These are phyloP conservation scores for Cystofilobasidium macerans DNA, from an alignment of 768 basidiomycete species.

Conservation along the genomic window DNA sequence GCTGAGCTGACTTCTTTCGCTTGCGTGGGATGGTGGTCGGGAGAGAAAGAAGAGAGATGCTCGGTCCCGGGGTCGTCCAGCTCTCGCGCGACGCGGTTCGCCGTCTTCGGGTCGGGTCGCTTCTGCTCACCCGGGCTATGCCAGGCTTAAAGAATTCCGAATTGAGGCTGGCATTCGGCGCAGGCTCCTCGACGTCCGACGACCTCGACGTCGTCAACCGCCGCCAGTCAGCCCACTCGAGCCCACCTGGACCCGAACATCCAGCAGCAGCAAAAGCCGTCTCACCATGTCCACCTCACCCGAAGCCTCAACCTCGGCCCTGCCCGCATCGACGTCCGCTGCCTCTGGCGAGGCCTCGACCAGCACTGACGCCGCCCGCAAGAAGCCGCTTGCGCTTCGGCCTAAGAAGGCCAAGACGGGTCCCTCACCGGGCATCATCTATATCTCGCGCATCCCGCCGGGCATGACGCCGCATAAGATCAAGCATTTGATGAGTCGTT, in stretches of 20 bases:
- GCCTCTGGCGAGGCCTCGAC: neutral
- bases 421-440: constrained; percentile 44
- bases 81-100: too few relatives aligned
- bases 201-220: neutral
- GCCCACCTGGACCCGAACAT: too few relatives aligned
- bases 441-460: constrained; percentile 91
- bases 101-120: too few relatives aligned
- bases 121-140: too few relatives aligned
- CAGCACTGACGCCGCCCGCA: neutral
- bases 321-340: neutral
- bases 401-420: constrained; percentile 17
- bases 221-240: neutral
- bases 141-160: too few relatives aligned
- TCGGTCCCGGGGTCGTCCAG: too few relatives aligned
- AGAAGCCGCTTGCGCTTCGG: too few relatives aligned
- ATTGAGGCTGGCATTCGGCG: too few relatives aligned
- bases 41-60: too few relatives aligned
- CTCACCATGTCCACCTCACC: neutral
- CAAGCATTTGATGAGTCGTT: constrained; percentile 76
- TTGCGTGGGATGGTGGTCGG: too few relatives aligned
- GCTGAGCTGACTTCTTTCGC: too few relatives aligned
- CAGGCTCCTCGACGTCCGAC: neutral
- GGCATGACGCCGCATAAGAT: constrained; percentile 97
- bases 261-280: neutral
- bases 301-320: constrained; percentile 7